Evolutionary conservation across 257 asterid genomes (phyloP), one percentile per base, ranked within the genome.

Genomic region (Ilex aquifolium): DNA sequence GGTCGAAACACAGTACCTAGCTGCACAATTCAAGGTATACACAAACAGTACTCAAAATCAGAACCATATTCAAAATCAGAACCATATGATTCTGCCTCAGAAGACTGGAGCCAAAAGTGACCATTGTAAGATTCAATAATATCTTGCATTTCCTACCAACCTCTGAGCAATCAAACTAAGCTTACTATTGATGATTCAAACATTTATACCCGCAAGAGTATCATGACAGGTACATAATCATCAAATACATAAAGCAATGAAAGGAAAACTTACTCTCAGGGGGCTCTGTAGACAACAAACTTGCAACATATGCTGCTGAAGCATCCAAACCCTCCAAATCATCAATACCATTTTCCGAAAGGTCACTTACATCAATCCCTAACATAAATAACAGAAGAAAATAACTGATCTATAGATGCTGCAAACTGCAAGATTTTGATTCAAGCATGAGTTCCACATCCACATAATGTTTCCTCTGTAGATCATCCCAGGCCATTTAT

Each of bases 331-430:
- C 96, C 69, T 86, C 91, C 11, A 77, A 11, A 64, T 90, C 97
- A 68, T 90, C 95, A 66, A 10, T 74, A 30, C 80, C 82, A 77
- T 82, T 72, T 78, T 91, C 98, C 60, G 96, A 88, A 66, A 91
- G 89, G 44, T 82, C 98, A 75, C 16, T 82, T 62, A 86, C 91
- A 67, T 91, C 98, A 78, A 86, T 86, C 98, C 98, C 98, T 91
- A 60, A 44, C 30, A 63, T 10, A 71, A 31, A 69, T 48, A 52
- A 69, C 62, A 60, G 5, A 59, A 66, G 27, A 32, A 48, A 51
- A n/a, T 52, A 58, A 36, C 65, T 65, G 65, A 67, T 56, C 49
- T 27, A 63, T 44, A 57, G 44, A n/a, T 49, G 54, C 14, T 49
- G 54, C 5, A 49, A 3, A n/a, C 10, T 3, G 17, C 14, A 49